phyloP scores from a whole-genome alignment of 371 early-diverging fungal genomes.

The Lichtheimia hyalospora region DNA sequence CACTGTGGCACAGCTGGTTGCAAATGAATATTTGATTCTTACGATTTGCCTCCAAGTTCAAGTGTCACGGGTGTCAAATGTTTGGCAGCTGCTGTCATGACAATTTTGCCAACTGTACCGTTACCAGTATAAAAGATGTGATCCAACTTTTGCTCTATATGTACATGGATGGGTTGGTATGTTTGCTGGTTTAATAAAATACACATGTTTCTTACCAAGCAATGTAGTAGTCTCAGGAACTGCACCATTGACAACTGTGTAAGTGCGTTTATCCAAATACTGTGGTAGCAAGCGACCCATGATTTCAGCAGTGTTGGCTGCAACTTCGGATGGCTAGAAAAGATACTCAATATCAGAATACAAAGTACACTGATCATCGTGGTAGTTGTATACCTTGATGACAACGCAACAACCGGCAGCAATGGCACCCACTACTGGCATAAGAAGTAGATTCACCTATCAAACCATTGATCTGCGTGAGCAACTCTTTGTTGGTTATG shows the following conservation, averaged over 20 bases:
- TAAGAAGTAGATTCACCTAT: slow-evolving; percentile 59
- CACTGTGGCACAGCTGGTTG: no score
- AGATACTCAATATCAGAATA: not conserved
- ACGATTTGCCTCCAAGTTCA: slow-evolving; percentile 87
- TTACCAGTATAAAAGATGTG: slow-evolving; percentile 94
- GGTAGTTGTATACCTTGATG: slow-evolving; percentile 56
- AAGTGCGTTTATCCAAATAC: slow-evolving; percentile 72
- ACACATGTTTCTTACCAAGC: slow-evolving; percentile 39
- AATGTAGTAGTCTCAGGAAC: slow-evolving; percentile 69
- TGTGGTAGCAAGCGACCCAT: slow-evolving; percentile 61
- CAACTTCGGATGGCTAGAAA: slow-evolving; percentile 79
- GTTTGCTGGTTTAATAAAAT: not conserved
- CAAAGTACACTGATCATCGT: not conserved
- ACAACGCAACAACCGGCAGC: slow-evolving; percentile 90
- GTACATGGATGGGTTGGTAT: not conserved
- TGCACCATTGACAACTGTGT: slow-evolving; percentile 77
- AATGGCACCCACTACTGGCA: slow-evolving; percentile 85
- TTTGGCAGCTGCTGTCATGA: slow-evolving; percentile 78
- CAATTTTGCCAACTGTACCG: slow-evolving; percentile 76
- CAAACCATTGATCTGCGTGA: no score
- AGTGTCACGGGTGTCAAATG: slow-evolving; percentile 79
- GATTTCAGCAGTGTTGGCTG: slow-evolving; percentile 63
- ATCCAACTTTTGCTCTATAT: slow-evolving; percentile 64
- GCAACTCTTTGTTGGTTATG: no score
- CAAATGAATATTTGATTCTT: slow-evolving; percentile 4